phyloP scores from a whole-genome alignment of 192 early-diverging fungal genomes.

The Fimicolochytrium jonesii region DNA sequence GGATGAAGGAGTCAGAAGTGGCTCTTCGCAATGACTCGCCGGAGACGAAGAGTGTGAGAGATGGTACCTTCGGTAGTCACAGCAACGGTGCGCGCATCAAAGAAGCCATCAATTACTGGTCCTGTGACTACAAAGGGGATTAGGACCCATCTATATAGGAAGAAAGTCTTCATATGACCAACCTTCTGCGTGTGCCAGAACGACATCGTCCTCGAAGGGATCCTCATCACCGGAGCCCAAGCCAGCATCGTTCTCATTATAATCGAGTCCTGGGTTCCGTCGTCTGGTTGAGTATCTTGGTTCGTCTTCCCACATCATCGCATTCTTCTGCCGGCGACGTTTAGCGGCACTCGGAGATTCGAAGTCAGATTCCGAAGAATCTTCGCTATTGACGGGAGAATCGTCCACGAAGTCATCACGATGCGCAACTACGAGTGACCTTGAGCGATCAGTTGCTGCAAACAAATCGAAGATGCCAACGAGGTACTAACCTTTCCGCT shows the following conservation, averaged over 20 bases:
- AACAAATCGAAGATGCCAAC: neutral
- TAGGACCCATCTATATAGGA: neutral
- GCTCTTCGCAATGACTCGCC: no score
- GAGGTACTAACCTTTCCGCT: neutral
- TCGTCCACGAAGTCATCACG: neutral
- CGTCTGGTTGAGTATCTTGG: slow-evolving; percentile 19
- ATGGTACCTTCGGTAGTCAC: neutral
- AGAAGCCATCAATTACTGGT: slow-evolving; percentile 8
- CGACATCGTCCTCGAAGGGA: neutral
- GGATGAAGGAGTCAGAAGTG: neutral
- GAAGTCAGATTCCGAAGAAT: slow-evolving; percentile 7
- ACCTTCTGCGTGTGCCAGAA: neutral
- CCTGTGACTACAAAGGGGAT: neutral
- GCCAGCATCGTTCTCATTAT: slow-evolving; percentile 6
- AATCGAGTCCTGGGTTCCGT: slow-evolving; percentile 6
- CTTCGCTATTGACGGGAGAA: neutral
- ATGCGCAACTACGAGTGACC: neutral
- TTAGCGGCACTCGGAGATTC: neutral
- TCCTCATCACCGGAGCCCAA: no score
- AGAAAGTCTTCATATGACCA: neutral
- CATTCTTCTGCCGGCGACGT: neutral
- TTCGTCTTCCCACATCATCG: slow-evolving; percentile 17
- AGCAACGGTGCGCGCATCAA: neutral
- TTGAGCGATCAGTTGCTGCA: neutral
- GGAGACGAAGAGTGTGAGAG: no score